Conservation (phyloP, 2,329 filamentous ascomycete species). For the Colletotrichum gigasporum region DNA sequence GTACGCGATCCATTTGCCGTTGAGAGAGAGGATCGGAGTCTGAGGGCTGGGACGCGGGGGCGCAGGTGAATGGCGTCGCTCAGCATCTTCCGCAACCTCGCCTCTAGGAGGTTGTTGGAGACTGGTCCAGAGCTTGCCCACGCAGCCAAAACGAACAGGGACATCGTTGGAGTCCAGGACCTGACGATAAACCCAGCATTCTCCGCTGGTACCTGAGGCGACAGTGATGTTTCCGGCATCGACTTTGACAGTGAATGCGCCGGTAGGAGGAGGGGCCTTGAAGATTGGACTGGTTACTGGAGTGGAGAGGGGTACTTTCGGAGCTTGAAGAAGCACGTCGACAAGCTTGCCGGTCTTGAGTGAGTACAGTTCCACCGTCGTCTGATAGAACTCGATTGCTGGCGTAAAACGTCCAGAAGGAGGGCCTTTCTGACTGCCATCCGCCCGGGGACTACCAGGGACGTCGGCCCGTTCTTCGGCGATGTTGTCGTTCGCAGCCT, state of each 20-base stretch:
- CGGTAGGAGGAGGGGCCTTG: slow-evolving; percentile 74
- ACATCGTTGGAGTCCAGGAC: slow-evolving; percentile 52
- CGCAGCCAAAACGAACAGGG: slow-evolving; percentile 65
- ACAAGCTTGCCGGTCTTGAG: slow-evolving; percentile 78
- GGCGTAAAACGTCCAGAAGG: slow-evolving; percentile 45
- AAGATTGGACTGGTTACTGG: slow-evolving; percentile 71
- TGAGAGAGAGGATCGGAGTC: slow-evolving; percentile 74
- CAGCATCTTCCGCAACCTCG: slow-evolving; percentile 57
- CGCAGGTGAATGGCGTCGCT: slow-evolving; percentile 47
- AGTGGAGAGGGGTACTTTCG: slow-evolving; percentile 67
- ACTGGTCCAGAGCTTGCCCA: slow-evolving; percentile 93
- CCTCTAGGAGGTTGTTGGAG: slow-evolving; percentile 70
- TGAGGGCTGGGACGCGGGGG: slow-evolving; percentile 57
- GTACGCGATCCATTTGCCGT: slow-evolving; percentile 80
- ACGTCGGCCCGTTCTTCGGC: slow-evolving; percentile 52
- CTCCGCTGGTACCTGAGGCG: slow-evolving; percentile 84
- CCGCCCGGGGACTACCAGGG: slow-evolving; percentile 51
- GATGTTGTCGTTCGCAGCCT: slow-evolving; percentile 47
- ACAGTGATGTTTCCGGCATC: slow-evolving; percentile 78
- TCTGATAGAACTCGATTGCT: slow-evolving; percentile 76
- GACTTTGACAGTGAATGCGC: slow-evolving; percentile 78
- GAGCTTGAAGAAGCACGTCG: slow-evolving; percentile 77
- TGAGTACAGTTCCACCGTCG: slow-evolving; percentile 89
- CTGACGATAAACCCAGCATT: slow-evolving; percentile 81
- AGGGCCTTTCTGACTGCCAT: slow-evolving; percentile 48